A percentile compares a stretch with the other conserved stretches of the same genome.
These are phyloP conservation scores for Mortierella sp. DNA, from an alignment of 371 early-diverging fungal genomes.

Conservation along the genomic window DNA sequence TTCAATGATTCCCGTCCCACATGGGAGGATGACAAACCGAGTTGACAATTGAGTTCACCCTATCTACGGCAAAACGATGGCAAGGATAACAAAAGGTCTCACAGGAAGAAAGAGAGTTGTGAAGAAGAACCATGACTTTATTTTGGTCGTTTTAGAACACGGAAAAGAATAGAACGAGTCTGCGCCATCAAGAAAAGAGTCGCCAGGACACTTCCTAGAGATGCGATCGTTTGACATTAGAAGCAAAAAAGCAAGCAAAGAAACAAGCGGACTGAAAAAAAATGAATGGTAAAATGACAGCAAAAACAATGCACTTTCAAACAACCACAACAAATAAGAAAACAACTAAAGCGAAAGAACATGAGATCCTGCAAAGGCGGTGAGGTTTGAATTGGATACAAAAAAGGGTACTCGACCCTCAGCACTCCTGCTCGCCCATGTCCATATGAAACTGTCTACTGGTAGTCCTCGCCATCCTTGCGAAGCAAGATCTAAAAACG, in stretches of 20 bases:
- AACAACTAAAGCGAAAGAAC: not conserved
- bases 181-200: too few species aligned
- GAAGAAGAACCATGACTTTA: not conserved
- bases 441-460: not conserved
- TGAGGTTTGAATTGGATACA: not conserved
- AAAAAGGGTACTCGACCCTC: not conserved
- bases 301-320: not conserved
- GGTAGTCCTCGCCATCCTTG: constrained; percentile 24
- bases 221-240: too few species aligned
- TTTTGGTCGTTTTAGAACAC: not conserved
- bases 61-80: not conserved
- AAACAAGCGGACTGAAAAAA: not conserved
- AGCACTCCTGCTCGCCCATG: not conserved
- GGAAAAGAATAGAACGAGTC: not conserved
- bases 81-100: not conserved
- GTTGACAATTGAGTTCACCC: not conserved
- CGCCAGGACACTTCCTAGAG: too few species aligned
- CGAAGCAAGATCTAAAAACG: constrained; percentile 38
- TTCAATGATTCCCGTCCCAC: too few species aligned
- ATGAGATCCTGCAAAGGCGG: not conserved
- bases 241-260: too few species aligned
- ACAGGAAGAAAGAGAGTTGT: not conserved
- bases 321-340: not conserved
- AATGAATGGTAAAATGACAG: not conserved
- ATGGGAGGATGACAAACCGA: not conserved